Conservation (phyloP, 164 flowering plant species). For the Tinospora cordifolia region DNA sequence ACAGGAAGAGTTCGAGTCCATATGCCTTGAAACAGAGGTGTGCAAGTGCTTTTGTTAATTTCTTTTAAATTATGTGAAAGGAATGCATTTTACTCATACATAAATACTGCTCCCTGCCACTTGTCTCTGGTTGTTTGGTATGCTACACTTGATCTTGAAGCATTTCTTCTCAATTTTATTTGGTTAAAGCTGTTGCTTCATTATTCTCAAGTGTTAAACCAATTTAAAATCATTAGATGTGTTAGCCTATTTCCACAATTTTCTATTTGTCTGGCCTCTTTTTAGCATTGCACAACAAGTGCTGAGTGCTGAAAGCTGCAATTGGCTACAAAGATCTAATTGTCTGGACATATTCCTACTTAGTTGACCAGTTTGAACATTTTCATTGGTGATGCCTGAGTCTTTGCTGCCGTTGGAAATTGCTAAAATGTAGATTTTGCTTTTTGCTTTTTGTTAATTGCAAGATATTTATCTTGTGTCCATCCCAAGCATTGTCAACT, state of each 20-base stretch:
- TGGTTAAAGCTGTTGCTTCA: slow-evolving; percentile 1
- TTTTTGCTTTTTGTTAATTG: too few relatives aligned
- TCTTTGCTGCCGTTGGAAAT: too few relatives aligned
- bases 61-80: not conserved
- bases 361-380: too few relatives aligned
- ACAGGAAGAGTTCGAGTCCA: slow-evolving; percentile 44
- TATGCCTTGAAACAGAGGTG: slow-evolving; percentile 48
- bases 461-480: not conserved
- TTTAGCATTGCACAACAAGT: not conserved
- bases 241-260: not conserved
- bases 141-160: not conserved
- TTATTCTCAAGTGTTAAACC: not conserved
- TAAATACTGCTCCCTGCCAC: not conserved
- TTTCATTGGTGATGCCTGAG: too few relatives aligned
- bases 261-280: not conserved
- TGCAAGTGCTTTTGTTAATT: not conserved
- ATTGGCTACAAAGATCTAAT: not conserved
- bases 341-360: too few relatives aligned
- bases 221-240: not conserved
- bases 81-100: not conserved
- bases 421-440: too few relatives aligned
- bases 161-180: slow-evolving; percentile 2
- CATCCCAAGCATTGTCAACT: not conserved
- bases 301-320: not conserved
- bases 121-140: not conserved